Evolutionary conservation across 2,329 filamentous ascomycete species (phyloP).

Genomic region (Acephala macrosclerotiorum): DNA sequence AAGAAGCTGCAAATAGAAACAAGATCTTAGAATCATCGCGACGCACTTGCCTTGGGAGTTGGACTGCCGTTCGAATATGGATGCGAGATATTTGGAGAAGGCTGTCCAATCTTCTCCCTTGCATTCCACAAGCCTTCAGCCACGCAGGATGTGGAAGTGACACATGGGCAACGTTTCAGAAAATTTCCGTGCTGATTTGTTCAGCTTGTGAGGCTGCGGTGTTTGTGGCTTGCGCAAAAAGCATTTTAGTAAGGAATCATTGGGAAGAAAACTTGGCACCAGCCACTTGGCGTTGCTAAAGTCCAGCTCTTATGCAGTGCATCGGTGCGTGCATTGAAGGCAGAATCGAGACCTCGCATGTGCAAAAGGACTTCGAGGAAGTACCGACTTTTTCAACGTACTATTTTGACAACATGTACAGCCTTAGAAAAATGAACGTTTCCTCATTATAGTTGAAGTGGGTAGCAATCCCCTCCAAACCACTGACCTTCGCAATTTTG

Average conservation of each 20-base stretch:
- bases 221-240: constrained; percentile 10
- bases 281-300: background rate
- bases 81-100: background rate
- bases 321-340: background rate
- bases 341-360: background rate
- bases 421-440: too few relatives aligned
- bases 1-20: background rate
- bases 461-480: too few relatives aligned
- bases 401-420: too few relatives aligned
- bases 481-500: too few relatives aligned
- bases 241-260: background rate
- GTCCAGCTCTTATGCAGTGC: background rate
- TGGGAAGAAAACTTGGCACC: background rate
- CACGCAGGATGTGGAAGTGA: background rate
- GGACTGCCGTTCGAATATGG: background rate
- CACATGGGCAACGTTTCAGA: background rate
- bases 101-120: background rate
- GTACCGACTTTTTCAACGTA: too few relatives aligned
- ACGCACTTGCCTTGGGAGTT: background rate
- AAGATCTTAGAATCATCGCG: background rate
- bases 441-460: too few relatives aligned
- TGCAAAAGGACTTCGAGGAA: too few relatives aligned
- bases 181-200: background rate
- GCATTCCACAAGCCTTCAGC: background rate
- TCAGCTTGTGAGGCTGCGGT: constrained; percentile 2